A percentile compares a stretch with the other conserved stretches of the same genome.
Evolutionary conservation across 2,329 filamentous ascomycete species (phyloP).

Genomic region (Exophiala alcalophila): DNA sequence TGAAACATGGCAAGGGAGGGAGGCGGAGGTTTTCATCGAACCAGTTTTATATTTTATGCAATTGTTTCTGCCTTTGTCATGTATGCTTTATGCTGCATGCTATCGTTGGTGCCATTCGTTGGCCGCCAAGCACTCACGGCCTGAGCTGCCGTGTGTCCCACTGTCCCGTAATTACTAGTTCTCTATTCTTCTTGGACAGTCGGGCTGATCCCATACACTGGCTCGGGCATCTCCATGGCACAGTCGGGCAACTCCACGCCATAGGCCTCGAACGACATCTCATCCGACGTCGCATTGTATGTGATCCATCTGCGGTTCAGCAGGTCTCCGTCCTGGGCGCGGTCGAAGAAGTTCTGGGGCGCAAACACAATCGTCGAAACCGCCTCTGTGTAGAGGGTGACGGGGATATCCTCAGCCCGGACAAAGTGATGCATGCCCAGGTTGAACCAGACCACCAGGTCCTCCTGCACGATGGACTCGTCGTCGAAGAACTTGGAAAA

Average conservation of each 20-base stretch:
- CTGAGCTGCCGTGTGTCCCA: no score
- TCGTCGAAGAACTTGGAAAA: slow-evolving; percentile 24
- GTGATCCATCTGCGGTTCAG: slow-evolving; percentile 38
- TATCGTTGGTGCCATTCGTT: no score
- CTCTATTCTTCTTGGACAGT: slow-evolving; percentile 8
- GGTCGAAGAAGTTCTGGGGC: slow-evolving; percentile 23
- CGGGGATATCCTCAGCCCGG: slow-evolving; percentile 39
- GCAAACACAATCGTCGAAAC: slow-evolving; percentile 17
- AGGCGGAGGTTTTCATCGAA: no score
- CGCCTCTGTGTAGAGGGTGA: slow-evolving; percentile 31
- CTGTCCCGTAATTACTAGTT: no score
- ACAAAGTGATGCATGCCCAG: slow-evolving; percentile 53
- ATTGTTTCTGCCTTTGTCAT: no score
- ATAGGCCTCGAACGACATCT: slow-evolving; percentile 34
- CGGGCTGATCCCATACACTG: slow-evolving; percentile 13
- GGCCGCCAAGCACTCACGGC: no score
- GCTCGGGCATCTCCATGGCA: slow-evolving; percentile 20
- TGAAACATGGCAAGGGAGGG: no score
- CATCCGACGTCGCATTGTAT: slow-evolving; percentile 27
- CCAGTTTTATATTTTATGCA: no score
- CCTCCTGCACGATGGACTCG: slow-evolving; percentile 24
- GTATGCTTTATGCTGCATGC: no score
- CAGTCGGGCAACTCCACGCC: slow-evolving; percentile 36
- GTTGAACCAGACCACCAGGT: slow-evolving; percentile 51
- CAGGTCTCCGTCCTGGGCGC: slow-evolving; percentile 38